phyloP scores from a whole-genome alignment of 352 stramenopile genomes.

The Thalassiosira mediterranea region DNA sequence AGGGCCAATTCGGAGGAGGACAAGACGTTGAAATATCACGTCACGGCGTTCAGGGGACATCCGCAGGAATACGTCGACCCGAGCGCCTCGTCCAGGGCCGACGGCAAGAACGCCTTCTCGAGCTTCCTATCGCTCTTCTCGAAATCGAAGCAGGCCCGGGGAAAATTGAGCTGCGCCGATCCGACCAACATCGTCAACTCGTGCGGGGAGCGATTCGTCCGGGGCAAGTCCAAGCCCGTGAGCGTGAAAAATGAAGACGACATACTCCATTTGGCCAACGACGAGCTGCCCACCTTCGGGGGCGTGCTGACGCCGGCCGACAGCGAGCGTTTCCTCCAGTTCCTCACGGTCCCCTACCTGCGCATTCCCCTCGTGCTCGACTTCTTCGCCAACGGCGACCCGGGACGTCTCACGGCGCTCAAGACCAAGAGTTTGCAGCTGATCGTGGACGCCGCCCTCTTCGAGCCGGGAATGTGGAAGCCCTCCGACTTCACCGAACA shows the following conservation, averaged over 20 bases:
- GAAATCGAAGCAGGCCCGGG: constrained; percentile 76
- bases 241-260: constrained; percentile 90
- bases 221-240: constrained; percentile 81
- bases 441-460: constrained; percentile 88
- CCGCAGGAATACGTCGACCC: constrained; percentile 83
- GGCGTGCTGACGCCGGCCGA: constrained; percentile 95
- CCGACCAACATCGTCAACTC: constrained; percentile 85
- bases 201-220: constrained; percentile 83
- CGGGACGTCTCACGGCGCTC: constrained; percentile 79
- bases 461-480: constrained; percentile 90
- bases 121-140: constrained; percentile 84
- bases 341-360: constrained; percentile 98
- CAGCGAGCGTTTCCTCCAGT: constrained; percentile 97
- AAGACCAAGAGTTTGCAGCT: constrained; percentile 87
- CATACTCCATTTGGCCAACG: constrained; percentile 93
- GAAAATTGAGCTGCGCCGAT: constrained; percentile 81
- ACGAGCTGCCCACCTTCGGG: constrained; percentile 95
- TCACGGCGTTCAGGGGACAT: constrained; percentile 80
- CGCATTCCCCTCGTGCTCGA: constrained; percentile 96
- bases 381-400: constrained; percentile 93
- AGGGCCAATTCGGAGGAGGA: constrained; percentile 73
- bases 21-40: constrained; percentile 76
- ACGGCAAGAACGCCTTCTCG: constrained; percentile 73
- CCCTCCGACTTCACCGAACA: constrained; percentile 78
- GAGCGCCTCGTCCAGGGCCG: constrained; percentile 47